Evolutionary conservation across 805 yeast species (phyloP).

Genomic region (Wickerhamiella parazyma): DNA sequence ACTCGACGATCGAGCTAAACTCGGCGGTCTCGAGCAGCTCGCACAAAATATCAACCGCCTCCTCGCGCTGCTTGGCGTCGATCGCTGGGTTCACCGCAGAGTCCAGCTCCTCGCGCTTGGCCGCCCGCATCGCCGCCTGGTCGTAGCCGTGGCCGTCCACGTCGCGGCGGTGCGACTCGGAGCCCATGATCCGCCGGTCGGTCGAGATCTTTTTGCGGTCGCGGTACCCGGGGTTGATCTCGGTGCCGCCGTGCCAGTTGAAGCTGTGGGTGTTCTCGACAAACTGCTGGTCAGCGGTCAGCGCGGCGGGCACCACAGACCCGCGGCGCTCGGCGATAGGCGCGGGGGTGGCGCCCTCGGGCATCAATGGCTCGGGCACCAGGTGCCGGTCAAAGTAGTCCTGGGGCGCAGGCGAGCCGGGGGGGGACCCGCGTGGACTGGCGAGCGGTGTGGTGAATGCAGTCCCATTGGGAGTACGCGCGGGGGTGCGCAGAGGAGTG

Average conservation of each 20-base stretch:
- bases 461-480: not conserved
- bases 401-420: not conserved
- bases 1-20: constrained; percentile 19
- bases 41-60: constrained; percentile 18
- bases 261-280: constrained; percentile 35
- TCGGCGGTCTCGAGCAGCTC: constrained; percentile 12
- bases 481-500: not conserved
- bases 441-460: not conserved
- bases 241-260: constrained; percentile 72
- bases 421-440: not conserved
- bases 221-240: constrained; percentile 69
- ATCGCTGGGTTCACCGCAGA: constrained; percentile 17
- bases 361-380: not conserved
- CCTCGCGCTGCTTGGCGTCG: constrained; percentile 24
- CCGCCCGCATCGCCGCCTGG: constrained; percentile 29
- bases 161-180: constrained; percentile 50
- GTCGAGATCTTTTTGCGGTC: constrained; percentile 70
- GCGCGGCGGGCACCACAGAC: not conserved
- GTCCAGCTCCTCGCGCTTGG: constrained; percentile 21
- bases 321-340: too few relatives aligned
- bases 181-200: constrained; percentile 68
- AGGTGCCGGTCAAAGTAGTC: not conserved
- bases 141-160: constrained; percentile 62
- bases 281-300: constrained; percentile 12
- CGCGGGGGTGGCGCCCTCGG: not conserved